Base-by-base conservation (phyloP, 495 filamentous ascomycete species). In the Aspergillus egyptiacus region DNA sequence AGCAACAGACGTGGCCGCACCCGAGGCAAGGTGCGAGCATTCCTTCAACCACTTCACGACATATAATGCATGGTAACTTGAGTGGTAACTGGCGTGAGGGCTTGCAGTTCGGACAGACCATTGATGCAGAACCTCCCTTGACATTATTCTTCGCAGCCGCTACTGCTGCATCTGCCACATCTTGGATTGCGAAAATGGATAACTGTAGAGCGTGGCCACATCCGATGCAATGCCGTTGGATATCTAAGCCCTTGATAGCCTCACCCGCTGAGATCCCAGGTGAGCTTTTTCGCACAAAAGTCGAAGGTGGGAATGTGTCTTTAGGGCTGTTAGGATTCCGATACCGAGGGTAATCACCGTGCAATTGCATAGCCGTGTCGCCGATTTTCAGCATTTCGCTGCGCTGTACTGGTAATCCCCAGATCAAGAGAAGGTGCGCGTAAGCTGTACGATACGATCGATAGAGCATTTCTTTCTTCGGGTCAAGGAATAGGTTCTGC, bases 361-460 rank as follows among this genome's bases (percentile, higher is more conserved):
- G 54, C 5, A 46, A 34, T 33, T 48, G 46, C 9, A 60, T 49
- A 9, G 43, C 30, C 15, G 53, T 46, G 1, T 59, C 56, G 10
- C 69, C 69, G 63, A 91, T 91, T 57, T 94, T 94, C 46, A 95
- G 70, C 17, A 96, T 79, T 65, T 96, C 89, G 6, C 88, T 78
- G 14, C 85, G 76, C 24, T 83, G 76, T 4, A 87, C 72, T 0
- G 85, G 83, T 6, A 91, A 72, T n/a, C 78, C 77, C 91, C 91
- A 96, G 48, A 85, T 79, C 35, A 79, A 83, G 2, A 96, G 74
- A 55, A 94, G 75, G 51, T 91, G 77, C 9, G 91, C 87, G 60
- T 96, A 96, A 30, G 81, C 74, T 43, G 79, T 76, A 14, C 91
- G 81, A 64, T 94, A 96, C 34, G 78, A 76, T 6, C 68, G 69